phyloP scores from a whole-genome alignment of 2,329 filamentous ascomycete genomes.

The Ophiostoma triangulosporum region DNA sequence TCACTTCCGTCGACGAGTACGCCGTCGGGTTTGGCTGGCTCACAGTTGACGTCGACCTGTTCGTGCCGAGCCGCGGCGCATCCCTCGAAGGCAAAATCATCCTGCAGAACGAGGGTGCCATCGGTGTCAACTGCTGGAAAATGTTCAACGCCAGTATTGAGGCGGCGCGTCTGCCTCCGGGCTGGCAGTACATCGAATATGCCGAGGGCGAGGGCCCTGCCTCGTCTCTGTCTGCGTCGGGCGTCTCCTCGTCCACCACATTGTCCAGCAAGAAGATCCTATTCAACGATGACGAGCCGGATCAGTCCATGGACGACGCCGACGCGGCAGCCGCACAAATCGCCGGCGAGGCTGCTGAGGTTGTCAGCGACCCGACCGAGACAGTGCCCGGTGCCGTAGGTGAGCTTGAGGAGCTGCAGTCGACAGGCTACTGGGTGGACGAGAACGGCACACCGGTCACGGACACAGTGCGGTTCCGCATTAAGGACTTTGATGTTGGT shows the following conservation, averaged over 20 bases:
- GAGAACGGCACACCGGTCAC: constrained; percentile 54
- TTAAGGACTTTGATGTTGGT: constrained; percentile 73
- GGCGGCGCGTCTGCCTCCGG: constrained; percentile 55
- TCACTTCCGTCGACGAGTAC: constrained; percentile 60
- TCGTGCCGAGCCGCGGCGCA: constrained; percentile 59
- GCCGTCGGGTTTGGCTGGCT: constrained; percentile 79
- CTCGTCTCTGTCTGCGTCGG: not conserved
- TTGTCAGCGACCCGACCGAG: not conserved
- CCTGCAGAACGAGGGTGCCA: constrained; percentile 74
- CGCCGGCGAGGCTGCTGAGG: not conserved
- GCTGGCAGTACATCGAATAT: constrained; percentile 64
- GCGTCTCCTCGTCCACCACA: not conserved
- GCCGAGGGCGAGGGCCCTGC: constrained; percentile 18
- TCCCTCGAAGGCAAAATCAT: constrained; percentile 72
- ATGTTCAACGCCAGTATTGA: constrained; percentile 86
- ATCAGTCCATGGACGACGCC: not conserved
- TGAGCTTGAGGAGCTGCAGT: constrained; percentile 24
- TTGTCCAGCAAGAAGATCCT: not conserved
- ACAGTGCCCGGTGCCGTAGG: not conserved
- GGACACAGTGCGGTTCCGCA: constrained; percentile 60
- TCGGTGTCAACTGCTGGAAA: constrained; percentile 81
- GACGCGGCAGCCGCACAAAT: not conserved
- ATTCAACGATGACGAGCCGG: not conserved
- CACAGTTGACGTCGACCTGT: constrained; percentile 74
- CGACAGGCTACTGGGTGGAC: constrained; percentile 63